Conservation (phyloP, 352 stramenopile species). For the Phytophthora niederhauseri region DNA sequence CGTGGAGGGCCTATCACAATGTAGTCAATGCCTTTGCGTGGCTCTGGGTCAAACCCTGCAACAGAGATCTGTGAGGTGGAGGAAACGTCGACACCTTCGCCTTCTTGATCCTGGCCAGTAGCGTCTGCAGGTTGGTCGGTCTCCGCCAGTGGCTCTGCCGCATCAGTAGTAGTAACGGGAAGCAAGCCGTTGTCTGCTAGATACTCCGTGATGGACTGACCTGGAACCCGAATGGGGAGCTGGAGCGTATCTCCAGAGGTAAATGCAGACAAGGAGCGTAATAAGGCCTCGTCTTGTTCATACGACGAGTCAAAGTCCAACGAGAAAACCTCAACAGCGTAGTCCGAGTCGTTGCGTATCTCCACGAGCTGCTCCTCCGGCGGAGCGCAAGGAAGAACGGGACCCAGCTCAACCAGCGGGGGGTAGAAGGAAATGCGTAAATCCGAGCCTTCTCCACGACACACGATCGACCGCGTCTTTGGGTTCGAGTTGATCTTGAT, state of each 20-base stretch:
- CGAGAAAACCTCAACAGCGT: slow-evolving; percentile 92
- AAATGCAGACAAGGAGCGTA: slow-evolving; percentile 67
- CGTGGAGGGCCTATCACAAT: slow-evolving; percentile 80
- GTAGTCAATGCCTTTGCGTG: slow-evolving; percentile 71
- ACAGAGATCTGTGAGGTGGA: background rate
- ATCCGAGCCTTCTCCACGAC: slow-evolving; percentile 82
- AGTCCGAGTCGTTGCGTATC: slow-evolving; percentile 91
- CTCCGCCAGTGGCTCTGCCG: background rate
- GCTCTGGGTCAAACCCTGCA: slow-evolving; percentile 11
- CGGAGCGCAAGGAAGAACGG: slow-evolving; percentile 82
- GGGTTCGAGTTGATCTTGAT: slow-evolving; percentile 88
- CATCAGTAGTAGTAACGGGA: slow-evolving; percentile 19
- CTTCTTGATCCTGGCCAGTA: slow-evolving; percentile 7
- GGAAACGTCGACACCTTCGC: background rate
- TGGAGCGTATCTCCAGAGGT: slow-evolving; percentile 69
- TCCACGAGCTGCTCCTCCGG: slow-evolving; percentile 59
- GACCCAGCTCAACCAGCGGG: slow-evolving; percentile 81
- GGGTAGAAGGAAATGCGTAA: slow-evolving; percentile 85
- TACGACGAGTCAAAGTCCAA: slow-evolving; percentile 90
- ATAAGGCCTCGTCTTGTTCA: slow-evolving; percentile 85
- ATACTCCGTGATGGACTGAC: slow-evolving; percentile 65
- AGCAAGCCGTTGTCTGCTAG: slow-evolving; percentile 53
- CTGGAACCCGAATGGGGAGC: slow-evolving; percentile 73
- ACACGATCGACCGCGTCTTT: slow-evolving; percentile 76
- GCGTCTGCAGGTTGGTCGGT: slow-evolving; percentile 1